Base-by-base conservation (phyloP, 2,329 filamentous ascomycete genomes). In the Talaromyces sp. region DNA sequence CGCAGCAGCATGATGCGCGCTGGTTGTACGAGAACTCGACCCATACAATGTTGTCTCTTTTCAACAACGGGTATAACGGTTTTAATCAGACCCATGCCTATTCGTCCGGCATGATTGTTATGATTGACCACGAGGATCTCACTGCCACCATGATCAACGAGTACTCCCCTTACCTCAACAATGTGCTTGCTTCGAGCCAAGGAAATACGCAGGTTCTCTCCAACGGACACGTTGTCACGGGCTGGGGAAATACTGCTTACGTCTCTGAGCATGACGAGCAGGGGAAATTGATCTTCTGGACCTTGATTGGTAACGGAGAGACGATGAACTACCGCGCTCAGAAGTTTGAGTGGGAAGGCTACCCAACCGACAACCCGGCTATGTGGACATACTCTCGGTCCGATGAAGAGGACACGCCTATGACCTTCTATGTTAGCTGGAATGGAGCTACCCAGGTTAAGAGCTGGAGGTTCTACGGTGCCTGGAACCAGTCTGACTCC, bases 251-350 rank as follows among this genome's bases (percentile, higher is more conserved):
- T 63, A 72, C 75, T 50, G 67, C 71, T 1, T 75, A 70, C 58
- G 67, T 76, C 9, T 76, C 75, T 0, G 75, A 78, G 62, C 71
- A 76, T 53, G 68, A 71, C 24, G 66, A 68, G n/a, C 65, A 72
- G 9, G 75, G 74, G 11, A 71, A 73, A 24, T 58, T 77, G 4
- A 61, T 77, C 3, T 70, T 75, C 55, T 75, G 74, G 70, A 75
- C 70, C 1, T 65, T 65, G 26, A 68, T 78, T 54, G 72, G 70
- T 50, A 65, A 67, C 41, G 67, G 66, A 7, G 63, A 64, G 5
- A 70, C 74, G 53, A 77, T 76, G 75, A 77, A 75, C 64, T 77
- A 77, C 61, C 75, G 76, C 0, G 74, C 73, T 0, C 68, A 72
- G 64, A 78, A 78, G 59, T 77, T 75, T 64, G 66, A 74, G 43